Base-by-base conservation (phyloP, 768 basidiomycete species). In the Amanita fuliginea region DNA sequence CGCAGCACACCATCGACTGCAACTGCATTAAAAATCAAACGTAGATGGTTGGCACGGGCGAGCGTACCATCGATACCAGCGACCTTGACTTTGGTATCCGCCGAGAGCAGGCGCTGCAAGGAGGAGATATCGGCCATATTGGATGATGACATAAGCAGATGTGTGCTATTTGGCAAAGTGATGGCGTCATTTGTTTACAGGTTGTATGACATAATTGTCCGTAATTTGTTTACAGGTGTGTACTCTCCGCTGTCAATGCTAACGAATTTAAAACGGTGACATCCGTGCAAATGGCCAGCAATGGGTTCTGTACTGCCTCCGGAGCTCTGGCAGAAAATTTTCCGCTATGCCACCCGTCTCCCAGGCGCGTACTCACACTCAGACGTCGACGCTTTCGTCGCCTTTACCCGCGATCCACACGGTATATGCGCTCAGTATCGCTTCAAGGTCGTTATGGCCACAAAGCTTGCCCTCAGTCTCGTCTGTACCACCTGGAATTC, bases 1-100 rank as follows among this genome's bases (percentile, higher is more conserved):
- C 95, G 76, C 13, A 96, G 72, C 9, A 97, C 81, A 24, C 95
- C 95, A 65, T 98, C 95, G 32, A 94, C 91, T 93, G 10, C 36
- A 21, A 49, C 11, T 36, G 24, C 21, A 34, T 39, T 41, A 18
- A 44, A 10, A 21, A n/a, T 6, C 13, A n/a, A n/a, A 26, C 3
- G 16, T 24, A 26, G 10, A 16, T 7, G n/a, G 8, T 4, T 2
- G 10, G 18, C 13, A 6, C 8, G 0, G 24, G 26, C 6, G 14
- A 37, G 56, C 67, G 59, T 62, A 88, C 87, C 87, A 61, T 90
- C 87, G 49, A 90, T 72, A 13, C 93, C 93, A 46, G 91, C 94
- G 26, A 97, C 88, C 68, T 96, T 95, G 59, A 97, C 80, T 66
- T 95, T 96, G 60, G 67, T 76, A 62, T 94, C 90, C 57, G 73